Evolutionary conservation across 257 asterid genomes (phyloP).

Genomic region (Primulina tabacum): DNA sequence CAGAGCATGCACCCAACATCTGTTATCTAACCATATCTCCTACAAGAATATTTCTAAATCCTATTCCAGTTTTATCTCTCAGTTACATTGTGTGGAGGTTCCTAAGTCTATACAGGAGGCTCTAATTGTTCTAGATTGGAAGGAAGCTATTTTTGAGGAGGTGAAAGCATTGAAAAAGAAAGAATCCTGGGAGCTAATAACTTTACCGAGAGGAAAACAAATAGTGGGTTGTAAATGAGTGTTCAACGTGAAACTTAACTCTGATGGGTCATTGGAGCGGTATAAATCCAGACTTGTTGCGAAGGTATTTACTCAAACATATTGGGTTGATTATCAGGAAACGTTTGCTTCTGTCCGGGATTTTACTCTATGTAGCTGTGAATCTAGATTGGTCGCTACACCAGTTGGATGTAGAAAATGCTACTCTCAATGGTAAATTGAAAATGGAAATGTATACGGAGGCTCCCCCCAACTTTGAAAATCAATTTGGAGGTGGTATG

Average conservation of each 20-base stretch:
- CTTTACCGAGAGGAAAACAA: neutral
- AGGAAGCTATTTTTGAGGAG: neutral
- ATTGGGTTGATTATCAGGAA: neutral
- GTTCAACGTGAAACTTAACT: neutral
- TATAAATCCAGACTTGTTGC: neutral
- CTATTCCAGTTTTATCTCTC: neutral
- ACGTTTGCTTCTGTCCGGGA: neutral
- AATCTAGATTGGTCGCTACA: no score
- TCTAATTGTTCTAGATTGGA: neutral
- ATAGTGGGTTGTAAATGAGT: neutral
- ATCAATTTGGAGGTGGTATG: no score
- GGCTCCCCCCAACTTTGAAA: no score
- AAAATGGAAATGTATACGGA: no score
- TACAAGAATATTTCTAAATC: neutral
- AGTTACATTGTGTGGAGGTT: neutral
- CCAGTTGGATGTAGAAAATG: no score
- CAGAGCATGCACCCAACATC: neutral
- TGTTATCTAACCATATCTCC: neutral
- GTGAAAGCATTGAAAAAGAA: neutral
- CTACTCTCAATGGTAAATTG: no score
- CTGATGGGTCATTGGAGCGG: neutral
- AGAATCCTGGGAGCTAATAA: neutral
- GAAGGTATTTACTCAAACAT: neutral
- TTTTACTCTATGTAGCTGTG: no score
- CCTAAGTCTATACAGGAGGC: neutral